A percentile compares a stretch with the other conserved stretches of the same genome.
These are phyloP conservation scores for Papiliotrema laurentii DNA, from an alignment of 1,284 basidiomycete genomes.

Conservation along the genomic window DNA sequence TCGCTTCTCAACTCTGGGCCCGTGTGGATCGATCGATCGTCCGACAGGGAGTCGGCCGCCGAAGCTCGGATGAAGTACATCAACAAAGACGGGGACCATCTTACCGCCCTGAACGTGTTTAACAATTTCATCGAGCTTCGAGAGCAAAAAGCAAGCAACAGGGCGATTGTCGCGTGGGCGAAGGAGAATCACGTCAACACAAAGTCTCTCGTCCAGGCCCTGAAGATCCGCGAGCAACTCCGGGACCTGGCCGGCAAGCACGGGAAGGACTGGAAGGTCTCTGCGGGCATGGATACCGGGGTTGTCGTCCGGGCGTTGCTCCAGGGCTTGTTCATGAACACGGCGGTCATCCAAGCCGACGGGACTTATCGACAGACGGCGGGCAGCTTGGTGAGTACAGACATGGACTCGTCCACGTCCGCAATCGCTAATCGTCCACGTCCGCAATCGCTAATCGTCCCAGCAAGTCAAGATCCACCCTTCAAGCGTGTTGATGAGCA, in stretches of 20 bases:
- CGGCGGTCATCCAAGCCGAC: slow-evolving; percentile 75
- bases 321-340: slow-evolving; percentile 72
- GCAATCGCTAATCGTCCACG: neutral
- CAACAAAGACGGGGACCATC: slow-evolving; percentile 81
- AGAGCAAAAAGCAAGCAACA: slow-evolving; percentile 11
- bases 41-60: slow-evolving; percentile 65
- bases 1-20: slow-evolving; percentile 70
- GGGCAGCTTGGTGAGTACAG: slow-evolving; percentile 63
- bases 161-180: slow-evolving; percentile 69
- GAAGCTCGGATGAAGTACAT: slow-evolving; percentile 72
- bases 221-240: slow-evolving; percentile 77
- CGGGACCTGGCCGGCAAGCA: slow-evolving; percentile 60
- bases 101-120: slow-evolving; percentile 79
- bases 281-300: slow-evolving; percentile 60
- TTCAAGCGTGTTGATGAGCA: slow-evolving; percentile 69
- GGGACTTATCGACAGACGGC: slow-evolving; percentile 76
- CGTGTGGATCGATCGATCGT: slow-evolving; percentile 59
- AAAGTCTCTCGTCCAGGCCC: slow-evolving; percentile 75
- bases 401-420: neutral
- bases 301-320: slow-evolving; percentile 64
- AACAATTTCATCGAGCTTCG: slow-evolving; percentile 61
- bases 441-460: neutral
- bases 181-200: slow-evolving; percentile 77
- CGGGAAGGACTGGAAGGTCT: slow-evolving; percentile 58
- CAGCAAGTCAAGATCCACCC: slow-evolving; percentile 86